These are phyloP conservation scores for Hypocrella siamensis DNA, from an alignment of 2,329 filamentous ascomycete genomes.

Conservation along the genomic window DNA sequence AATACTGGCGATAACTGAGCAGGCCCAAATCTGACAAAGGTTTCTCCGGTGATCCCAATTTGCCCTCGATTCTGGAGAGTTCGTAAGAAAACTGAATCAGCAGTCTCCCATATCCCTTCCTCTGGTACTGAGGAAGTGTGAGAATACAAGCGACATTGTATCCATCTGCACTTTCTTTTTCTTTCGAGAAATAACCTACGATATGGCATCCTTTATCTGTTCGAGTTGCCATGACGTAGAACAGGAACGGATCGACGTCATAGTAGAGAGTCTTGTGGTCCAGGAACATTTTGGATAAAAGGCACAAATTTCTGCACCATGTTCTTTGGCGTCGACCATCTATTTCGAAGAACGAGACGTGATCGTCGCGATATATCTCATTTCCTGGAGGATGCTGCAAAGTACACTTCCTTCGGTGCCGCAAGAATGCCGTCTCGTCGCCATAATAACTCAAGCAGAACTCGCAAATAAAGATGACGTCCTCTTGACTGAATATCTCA, in stretches of 20 bases:
- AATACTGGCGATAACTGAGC: conserved; percentile 90
- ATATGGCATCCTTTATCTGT: conserved; percentile 85
- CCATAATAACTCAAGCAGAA: conserved; percentile 91
- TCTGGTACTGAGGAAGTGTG: conserved; percentile 88
- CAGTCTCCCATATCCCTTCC: conserved; percentile 82
- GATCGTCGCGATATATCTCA: conserved; percentile 92
- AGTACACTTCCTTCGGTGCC: conserved; percentile 81
- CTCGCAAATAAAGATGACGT: conserved; percentile 92
- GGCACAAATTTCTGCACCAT: conserved; percentile 90
- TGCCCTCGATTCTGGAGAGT: conserved; percentile 85
- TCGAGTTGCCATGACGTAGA: conserved; percentile 91
- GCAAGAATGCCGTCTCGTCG: conserved; percentile 63
- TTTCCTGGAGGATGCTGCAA: conserved; percentile 89
- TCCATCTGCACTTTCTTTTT: conserved; percentile 90
- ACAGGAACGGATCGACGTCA: conserved; percentile 96
- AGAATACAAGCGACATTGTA: conserved; percentile 98
- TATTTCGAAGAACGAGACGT: conserved; percentile 93
- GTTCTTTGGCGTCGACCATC: conserved; percentile 87
- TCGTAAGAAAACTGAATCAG: conserved; percentile 98
- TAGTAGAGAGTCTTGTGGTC: conserved; percentile 98
- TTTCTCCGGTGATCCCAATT: conserved; percentile 92
- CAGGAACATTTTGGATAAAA: conserved; percentile 90
- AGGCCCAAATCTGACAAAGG: conserved; percentile 87
- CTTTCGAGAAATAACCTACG: conserved; percentile 99
- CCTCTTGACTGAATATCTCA: conserved; percentile 71